Base-by-base conservation (phyloP, 352 stramenopile species). In the Globisporangium middletonii region DNA sequence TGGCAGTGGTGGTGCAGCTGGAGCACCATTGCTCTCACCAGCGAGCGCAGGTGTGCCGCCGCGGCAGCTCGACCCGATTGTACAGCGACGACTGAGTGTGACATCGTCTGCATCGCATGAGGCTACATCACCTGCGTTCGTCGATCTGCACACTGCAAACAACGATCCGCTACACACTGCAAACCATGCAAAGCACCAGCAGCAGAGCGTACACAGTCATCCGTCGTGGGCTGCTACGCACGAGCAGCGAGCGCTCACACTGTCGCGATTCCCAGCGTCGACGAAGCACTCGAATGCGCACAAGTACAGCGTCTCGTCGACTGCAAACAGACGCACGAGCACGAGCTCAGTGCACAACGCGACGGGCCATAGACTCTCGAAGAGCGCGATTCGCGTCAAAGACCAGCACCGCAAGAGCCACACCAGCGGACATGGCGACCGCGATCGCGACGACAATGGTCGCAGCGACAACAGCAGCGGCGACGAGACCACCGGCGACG, bases 171-270 rank as follows among this genome's bases (percentile, higher is more conserved):
- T 47, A 15, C 43, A 26, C n/a, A 38, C 23, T 23, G 23, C 15
- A 30, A 26, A 42, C 13, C 48, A 53, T 41, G 7, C 16, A 3
- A 35, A 35, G 30, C 48, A 53, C 30, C 47, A 55, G 33, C n/a
- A 28, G 18, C 44, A 26, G 4, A 12, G 3, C n/a, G 35, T 37
- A 27, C 55, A 61, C 18, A 35, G 50, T 8, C 38, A 62, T 12
- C 38, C 56, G 19, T 50, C 41, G 13, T 52, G 56, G 48, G 44
- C 52, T 23, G 45, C 52, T 4, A 53, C 45, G 5, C 51, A 51
- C 2, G 59, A 56, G 4, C 59, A 64, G 23, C 53, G 51, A 13
- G 47, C 59, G 4, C 58, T 54, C 16, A 51, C 37, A 13, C 26
- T 59, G 2, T 51, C 44, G 2, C 50, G 28, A 13, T 43, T 54